A percentile compares a stretch with the other conserved stretches of the same genome.
These are phyloP conservation scores for Gynochthodes officinalis DNA, from an alignment of 257 asterid species.

Conservation along the genomic window DNA sequence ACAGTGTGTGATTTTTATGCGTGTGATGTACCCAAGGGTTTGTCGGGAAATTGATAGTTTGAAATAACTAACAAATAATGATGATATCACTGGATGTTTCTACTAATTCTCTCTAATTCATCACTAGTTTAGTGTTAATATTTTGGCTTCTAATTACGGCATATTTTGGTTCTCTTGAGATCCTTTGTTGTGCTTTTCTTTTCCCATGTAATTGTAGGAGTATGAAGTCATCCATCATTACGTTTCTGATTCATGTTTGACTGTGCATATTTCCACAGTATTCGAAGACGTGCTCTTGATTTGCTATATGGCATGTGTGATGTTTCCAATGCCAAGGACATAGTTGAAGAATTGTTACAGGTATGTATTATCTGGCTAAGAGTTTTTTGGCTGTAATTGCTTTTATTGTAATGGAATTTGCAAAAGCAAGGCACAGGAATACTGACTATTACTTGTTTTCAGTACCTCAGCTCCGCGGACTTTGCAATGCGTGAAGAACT, in stretches of 20 bases:
- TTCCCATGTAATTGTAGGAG: background rate
- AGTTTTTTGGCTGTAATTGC: conserved; percentile 7
- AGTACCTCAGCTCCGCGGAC: conserved; percentile 89
- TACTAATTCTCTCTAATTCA: background rate
- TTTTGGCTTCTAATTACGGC: background rate
- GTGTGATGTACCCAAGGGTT: background rate
- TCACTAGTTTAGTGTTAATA: background rate
- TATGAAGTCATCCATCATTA: background rate
- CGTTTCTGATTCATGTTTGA: background rate
- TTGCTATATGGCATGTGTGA: conserved; percentile 97
- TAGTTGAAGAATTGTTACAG: conserved; percentile 94
- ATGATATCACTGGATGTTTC: background rate
- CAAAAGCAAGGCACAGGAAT: conserved; percentile 12
- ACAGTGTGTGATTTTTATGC: background rate
- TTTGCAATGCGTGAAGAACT: conserved; percentile 60
- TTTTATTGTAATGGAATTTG: background rate
- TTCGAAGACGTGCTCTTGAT: conserved; percentile 95
- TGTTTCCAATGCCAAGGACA: conserved; percentile 95
- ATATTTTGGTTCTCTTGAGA: background rate
- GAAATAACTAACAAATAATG: background rate
- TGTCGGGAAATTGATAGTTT: background rate
- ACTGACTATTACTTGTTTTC: conserved; percentile 29
- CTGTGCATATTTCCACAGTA: conserved; percentile 39
- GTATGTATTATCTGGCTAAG: conserved; percentile 28
- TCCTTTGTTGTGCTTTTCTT: background rate